Conservation (phyloP, 305 asterid genomes). For the Fraxinus dipetala region DNA sequence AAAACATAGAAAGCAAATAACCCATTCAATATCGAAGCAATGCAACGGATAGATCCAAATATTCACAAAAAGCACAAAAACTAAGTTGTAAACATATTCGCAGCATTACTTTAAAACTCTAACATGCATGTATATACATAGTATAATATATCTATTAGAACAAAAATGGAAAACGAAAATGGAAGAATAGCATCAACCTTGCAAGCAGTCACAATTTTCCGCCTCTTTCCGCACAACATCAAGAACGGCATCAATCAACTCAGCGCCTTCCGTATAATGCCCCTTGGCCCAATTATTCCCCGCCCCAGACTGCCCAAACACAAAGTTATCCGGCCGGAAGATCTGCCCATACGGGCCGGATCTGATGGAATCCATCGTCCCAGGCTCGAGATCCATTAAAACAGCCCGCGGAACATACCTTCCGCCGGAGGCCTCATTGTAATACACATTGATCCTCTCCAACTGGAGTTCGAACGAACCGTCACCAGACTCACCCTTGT, state of each 20-base stretch:
- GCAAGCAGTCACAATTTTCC: slow-evolving; percentile 85
- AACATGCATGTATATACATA: background rate
- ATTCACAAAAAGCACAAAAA: background rate
- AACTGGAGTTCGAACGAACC: slow-evolving; percentile 40
- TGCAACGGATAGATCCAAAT: background rate
- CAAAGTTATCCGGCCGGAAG: slow-evolving; percentile 79
- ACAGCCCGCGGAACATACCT: slow-evolving; percentile 87
- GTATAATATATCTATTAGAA: background rate
- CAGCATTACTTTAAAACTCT: background rate
- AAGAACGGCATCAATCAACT: slow-evolving; percentile 79
- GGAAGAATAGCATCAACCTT: slow-evolving; percentile 40
- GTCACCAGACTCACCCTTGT: slow-evolving; percentile 41
- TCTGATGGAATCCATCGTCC: slow-evolving; percentile 89
- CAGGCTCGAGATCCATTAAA: slow-evolving; percentile 91
- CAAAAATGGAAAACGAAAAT: background rate
- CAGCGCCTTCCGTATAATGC: slow-evolving; percentile 90
- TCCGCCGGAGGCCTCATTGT: slow-evolving; percentile 84
- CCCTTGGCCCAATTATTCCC: slow-evolving; percentile 88
- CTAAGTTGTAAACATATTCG: background rate
- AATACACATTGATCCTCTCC: slow-evolving; percentile 76
- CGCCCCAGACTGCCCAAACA: slow-evolving; percentile 85
- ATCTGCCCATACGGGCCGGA: slow-evolving; percentile 80
- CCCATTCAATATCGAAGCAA: background rate
- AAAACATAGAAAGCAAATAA: background rate
- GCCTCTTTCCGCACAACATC: slow-evolving; percentile 88